A percentile compares a stretch with the other conserved stretches of the same genome.
phyloP scores from a whole-genome alignment of 768 basidiomycete genomes.

The Xerocomus potaroensis region DNA sequence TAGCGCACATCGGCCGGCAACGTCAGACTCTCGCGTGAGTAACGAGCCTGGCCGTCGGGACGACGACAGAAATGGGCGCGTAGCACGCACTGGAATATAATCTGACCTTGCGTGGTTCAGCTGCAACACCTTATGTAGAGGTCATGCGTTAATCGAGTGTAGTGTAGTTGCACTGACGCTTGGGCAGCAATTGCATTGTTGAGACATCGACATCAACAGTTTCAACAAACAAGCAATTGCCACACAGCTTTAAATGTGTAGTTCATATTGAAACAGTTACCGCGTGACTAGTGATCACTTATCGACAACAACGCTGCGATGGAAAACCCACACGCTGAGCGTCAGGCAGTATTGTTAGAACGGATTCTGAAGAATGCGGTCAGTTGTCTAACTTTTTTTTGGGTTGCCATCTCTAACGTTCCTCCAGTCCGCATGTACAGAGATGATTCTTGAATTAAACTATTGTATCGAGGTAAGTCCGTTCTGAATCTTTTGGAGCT shows the following conservation, averaged over 20 bases:
- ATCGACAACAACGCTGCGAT: too few relatives aligned
- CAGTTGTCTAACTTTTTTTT: constrained; percentile 23
- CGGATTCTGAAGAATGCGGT: constrained; percentile 90
- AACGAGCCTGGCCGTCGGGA: neutral
- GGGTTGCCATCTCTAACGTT: neutral
- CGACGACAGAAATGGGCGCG: too few relatives aligned
- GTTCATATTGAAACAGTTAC: too few relatives aligned
- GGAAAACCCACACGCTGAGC: constrained; percentile 95
- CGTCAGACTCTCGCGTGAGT: constrained; percentile 15
- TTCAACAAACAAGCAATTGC: too few relatives aligned
- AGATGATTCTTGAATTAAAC: constrained; percentile 85
- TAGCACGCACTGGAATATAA: too few relatives aligned
- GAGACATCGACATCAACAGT: too few relatives aligned
- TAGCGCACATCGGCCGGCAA: constrained; percentile 13
- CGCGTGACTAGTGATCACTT: too few relatives aligned
- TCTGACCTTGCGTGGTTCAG: constrained; percentile 11
- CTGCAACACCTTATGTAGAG: constrained; percentile 8
- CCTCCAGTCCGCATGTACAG: constrained; percentile 83
- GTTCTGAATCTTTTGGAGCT: too few relatives aligned
- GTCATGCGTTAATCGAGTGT: neutral
- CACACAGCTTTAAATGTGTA: too few relatives aligned
- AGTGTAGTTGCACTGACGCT: too few relatives aligned
- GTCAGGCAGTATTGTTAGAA: constrained; percentile 86
- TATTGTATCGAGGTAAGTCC: constrained; percentile 73
- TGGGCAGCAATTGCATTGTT: too few relatives aligned